These are phyloP conservation scores for Colletotrichum euphorbiae DNA, from an alignment of 2,329 filamentous ascomycete genomes.

Conservation along the genomic window DNA sequence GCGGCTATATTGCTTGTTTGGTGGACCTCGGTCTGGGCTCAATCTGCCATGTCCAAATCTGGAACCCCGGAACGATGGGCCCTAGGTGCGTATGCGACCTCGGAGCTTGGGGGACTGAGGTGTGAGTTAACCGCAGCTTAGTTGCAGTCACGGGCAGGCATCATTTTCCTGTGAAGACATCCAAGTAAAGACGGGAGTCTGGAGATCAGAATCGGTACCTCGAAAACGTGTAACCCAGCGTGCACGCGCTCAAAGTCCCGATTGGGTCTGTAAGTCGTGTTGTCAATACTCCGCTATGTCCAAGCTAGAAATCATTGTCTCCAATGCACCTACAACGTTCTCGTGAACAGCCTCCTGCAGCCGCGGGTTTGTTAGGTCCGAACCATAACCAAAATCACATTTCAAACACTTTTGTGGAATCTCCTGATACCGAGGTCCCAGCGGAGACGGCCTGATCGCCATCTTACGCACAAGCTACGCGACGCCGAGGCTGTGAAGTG, in stretches of 20 bases:
- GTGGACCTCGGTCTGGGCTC: too few species aligned
- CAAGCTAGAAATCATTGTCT: slow-evolving; percentile 39
- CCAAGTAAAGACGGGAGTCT: too few species aligned
- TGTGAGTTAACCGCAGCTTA: too few species aligned
- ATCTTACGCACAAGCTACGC: slow-evolving; percentile 44
- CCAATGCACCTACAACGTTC: slow-evolving; percentile 19
- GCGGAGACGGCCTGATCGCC: slow-evolving; percentile 12
- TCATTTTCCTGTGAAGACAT: neutral
- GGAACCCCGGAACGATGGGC: too few species aligned
- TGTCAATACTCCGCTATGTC: slow-evolving; percentile 10
- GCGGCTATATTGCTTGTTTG: too few species aligned
- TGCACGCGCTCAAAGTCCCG: too few species aligned
- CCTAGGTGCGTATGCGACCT: too few species aligned
- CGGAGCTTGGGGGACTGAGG: too few species aligned
- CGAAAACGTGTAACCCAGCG: too few species aligned
- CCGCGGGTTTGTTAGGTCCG: slow-evolving; percentile 16
- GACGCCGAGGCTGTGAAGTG: slow-evolving; percentile 45
- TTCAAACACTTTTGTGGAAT: slow-evolving; percentile 44
- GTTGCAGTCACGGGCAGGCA: neutral
- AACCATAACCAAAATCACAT: slow-evolving; percentile 43
- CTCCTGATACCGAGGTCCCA: slow-evolving; percentile 42
- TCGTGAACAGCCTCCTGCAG: slow-evolving; percentile 37
- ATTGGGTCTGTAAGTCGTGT: too few species aligned
- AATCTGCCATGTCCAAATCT: too few species aligned
- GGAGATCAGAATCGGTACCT: too few species aligned